Conservation (phyloP, 805 yeast genomes). For the Pichia paraexigua region DNA sequence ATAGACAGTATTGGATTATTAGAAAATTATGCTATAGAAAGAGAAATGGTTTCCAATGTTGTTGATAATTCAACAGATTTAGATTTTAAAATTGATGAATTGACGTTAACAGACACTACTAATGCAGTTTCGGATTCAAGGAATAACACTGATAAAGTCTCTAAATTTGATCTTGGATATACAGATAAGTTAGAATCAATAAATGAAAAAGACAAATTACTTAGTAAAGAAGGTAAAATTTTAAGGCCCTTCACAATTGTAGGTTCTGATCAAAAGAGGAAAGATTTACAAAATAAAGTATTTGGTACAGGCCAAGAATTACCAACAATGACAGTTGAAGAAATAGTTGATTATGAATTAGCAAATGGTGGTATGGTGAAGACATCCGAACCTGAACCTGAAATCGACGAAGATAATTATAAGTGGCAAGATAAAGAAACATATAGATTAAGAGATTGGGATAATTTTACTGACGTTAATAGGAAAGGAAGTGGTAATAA, state of each 20-base stretch:
- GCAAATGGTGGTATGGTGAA: conserved; percentile 72
- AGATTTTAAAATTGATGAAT: conserved; percentile 11
- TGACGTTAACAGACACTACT: conserved; percentile 5
- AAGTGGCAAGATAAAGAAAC: conserved; percentile 59
- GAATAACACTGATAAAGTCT: conserved; percentile 12
- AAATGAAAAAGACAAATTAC: conserved; percentile 40
- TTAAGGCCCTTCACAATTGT: conserved; percentile 77
- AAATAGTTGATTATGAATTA: conserved; percentile 77
- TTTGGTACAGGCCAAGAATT: conserved; percentile 87
- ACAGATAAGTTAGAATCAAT: conserved; percentile 44
- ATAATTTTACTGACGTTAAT: conserved; percentile 80
- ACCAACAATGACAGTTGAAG: conserved; percentile 94
- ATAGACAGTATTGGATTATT: conserved; percentile 47
- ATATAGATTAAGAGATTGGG: conserved; percentile 80
- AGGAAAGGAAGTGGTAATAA: conserved; percentile 90
- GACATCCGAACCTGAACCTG: conserved; percentile 34
- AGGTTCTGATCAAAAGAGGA: conserved; percentile 36
- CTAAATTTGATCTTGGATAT: conserved; percentile 36
- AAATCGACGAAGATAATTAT: conserved; percentile 52
- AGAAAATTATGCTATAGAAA: conserved; percentile 57
- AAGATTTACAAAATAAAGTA: conserved; percentile 54
- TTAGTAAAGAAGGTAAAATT: conserved; percentile 70
- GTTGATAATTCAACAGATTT: conserved; percentile 9
- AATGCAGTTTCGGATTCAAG: conserved; percentile 8
- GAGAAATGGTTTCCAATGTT: conserved; percentile 48